These are phyloP conservation scores for Leptographium flavum DNA, from an alignment of 2,329 filamentous ascomycete genomes.

Conservation along the genomic window DNA sequence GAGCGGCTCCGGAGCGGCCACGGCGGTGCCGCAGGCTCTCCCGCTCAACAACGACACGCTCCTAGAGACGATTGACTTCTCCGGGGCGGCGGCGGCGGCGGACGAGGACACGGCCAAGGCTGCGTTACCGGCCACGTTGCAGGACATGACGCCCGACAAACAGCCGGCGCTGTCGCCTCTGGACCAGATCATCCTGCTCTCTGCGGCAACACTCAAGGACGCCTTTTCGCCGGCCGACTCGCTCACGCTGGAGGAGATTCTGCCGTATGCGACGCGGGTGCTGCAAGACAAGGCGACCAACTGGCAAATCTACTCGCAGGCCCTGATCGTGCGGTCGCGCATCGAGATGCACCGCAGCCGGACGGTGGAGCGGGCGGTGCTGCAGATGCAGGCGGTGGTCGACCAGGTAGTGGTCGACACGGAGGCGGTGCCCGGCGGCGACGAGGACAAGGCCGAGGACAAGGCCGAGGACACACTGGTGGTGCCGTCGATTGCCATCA, in stretches of 20 bases:
- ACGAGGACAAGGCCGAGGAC: not conserved
- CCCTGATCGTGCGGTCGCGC: conserved; percentile 72
- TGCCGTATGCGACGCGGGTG: conserved; percentile 82
- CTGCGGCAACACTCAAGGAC: conserved; percentile 78
- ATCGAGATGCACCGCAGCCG: conserved; percentile 80
- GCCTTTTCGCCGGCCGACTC: conserved; percentile 70
- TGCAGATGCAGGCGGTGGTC: conserved; percentile 89
- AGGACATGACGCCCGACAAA: conserved; percentile 54
- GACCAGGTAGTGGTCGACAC: conserved; percentile 92
- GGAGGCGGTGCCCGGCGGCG: conserved; percentile 5
- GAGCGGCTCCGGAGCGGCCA: conserved; percentile 8
- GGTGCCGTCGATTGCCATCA: conserved; percentile 32
- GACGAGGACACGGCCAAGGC: conserved; percentile 10
- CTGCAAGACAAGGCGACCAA: conserved; percentile 81
- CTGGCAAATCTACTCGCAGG: conserved; percentile 96
- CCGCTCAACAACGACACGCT: conserved; percentile 86
- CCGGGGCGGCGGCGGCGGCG: conserved; percentile 15
- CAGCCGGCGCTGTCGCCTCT: conserved; percentile 73
- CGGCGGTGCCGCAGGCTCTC: conserved; percentile 47
- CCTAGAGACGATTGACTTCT: conserved; percentile 74
- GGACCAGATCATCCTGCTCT: conserved; percentile 82
- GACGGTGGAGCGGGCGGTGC: conserved; percentile 75
- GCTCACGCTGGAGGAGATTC: conserved; percentile 81
- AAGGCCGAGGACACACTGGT: conserved; percentile 14
- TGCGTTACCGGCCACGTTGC: conserved; percentile 50